These are phyloP conservation scores for Mrakia frigida DNA, from an alignment of 768 basidiomycete species.

Conservation along the genomic window DNA sequence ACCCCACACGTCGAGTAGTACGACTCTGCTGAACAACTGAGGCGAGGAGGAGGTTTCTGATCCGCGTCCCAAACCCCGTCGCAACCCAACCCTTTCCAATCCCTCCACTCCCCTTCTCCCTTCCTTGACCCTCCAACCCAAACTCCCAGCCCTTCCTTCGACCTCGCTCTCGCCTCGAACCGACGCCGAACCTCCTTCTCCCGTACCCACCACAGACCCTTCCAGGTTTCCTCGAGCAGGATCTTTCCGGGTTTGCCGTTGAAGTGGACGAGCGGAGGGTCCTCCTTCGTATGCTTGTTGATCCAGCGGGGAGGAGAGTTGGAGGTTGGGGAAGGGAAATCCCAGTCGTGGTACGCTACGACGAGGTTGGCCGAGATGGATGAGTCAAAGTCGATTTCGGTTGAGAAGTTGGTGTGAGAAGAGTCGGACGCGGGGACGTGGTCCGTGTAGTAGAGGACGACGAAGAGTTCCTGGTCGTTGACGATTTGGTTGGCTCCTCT, in stretches of 20 bases:
- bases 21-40: neutral
- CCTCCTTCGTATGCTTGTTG: neutral
- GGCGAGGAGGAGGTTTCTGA: neutral
- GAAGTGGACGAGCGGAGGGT: neutral
- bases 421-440: neutral
- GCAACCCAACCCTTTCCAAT: neutral
- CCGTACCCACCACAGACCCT: neutral
- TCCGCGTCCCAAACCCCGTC: neutral
- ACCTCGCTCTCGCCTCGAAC: neutral
- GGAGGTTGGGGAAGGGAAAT: neutral
- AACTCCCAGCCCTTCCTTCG: neutral
- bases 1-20: neutral
- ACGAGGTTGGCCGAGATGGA: neutral
- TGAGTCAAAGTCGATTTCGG: neutral
- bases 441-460: slow-evolving; percentile 4
- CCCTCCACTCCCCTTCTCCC: slow-evolving; percentile 2
- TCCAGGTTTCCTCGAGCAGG: neutral
- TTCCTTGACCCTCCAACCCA: neutral
- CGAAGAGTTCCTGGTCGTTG: slow-evolving; percentile 17
- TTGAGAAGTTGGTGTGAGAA: neutral
- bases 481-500: neutral
- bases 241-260: neutral
- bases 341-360: neutral
- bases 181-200: neutral
- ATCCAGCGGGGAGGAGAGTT: neutral